These are phyloP conservation scores for Backusella parvicylindrica DNA, from an alignment of 192 early-diverging fungal genomes.

Conservation along the genomic window DNA sequence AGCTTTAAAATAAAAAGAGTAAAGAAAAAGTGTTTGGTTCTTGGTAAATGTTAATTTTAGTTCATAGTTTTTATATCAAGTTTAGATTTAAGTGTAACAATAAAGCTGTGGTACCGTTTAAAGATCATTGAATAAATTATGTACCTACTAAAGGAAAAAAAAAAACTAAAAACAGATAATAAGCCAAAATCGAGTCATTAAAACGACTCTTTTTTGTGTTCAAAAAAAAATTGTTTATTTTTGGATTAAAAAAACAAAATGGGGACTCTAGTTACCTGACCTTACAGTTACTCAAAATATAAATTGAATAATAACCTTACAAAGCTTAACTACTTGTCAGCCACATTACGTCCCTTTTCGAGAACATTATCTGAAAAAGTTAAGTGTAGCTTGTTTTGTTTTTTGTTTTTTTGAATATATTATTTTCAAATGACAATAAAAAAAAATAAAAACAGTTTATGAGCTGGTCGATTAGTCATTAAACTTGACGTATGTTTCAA, in stretches of 20 bases:
- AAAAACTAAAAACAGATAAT: not conserved
- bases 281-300: not conserved
- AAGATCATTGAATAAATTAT: not conserved
- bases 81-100: not conserved
- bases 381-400: not conserved
- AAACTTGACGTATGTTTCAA: not conserved
- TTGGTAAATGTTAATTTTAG: not conserved
- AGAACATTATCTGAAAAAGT: not conserved
- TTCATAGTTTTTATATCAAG: not conserved
- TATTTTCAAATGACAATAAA: not conserved
- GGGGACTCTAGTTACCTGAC: not conserved
- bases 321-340: not conserved
- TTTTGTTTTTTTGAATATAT: not conserved
- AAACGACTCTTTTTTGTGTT: not conserved
- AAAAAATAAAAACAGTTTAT: not conserved
- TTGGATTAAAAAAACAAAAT: not conserved
- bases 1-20: conserved; percentile 1
- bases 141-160: not conserved
- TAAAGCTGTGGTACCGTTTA: not conserved
- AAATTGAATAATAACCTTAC: not conserved
- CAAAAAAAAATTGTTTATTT: not conserved
- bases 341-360: not conserved
- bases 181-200: not conserved
- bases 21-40: not conserved
- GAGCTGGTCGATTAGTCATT: not conserved